Base-by-base conservation (phyloP, 2,329 filamentous ascomycete species). In the Beauveria asiatica region DNA sequence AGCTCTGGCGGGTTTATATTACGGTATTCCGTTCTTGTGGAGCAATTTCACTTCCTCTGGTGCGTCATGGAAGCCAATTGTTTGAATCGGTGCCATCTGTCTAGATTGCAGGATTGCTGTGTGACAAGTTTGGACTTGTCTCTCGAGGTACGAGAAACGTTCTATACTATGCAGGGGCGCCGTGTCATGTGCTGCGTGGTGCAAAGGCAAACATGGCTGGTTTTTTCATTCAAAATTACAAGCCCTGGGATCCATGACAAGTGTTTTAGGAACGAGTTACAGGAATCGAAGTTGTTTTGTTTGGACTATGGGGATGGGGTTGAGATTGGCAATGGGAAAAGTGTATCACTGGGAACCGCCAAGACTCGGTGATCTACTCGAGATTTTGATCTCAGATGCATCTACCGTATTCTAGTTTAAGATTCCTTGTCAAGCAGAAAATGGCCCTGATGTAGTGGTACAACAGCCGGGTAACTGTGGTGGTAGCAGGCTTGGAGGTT, bases 71-170 rank as follows among this genome's bases (percentile, higher is more conserved):
- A 33, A 37, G 2, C 25, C 23, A 13, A 19, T 10, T n/a, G 37
- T 27, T 59, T 48, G n/a, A 10, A 21, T 17, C 17, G 21, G 33
- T 46, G 41, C 19, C 2, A 52, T n/a, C 30, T n/a, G 41, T 53
- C 39, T 25, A 60, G 58, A 55, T 54, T 60, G 46, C 51, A 60
- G 53, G 59, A 61, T 61, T 54, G 51, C 45, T n/a, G 59, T 61
- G 59, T 57, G 44, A 55, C 59, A 56, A 46, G 59, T 61, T 61
- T 61, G 51, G 59, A 52, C 17, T 45, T 56, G 59, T 61, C 59
- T 56, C 57, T 51, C 41, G 30, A 59, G n/a, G 50, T 53, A 44
- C 49, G 21, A 23, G 45, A 21, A 23, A 30, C 17, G 42, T 33
- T 48, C 19, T 46, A 16, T 41, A 11, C 25, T 16, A 41, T 30